phyloP scores from a whole-genome alignment of 345 rosid species.

The Viola odorata region DNA sequence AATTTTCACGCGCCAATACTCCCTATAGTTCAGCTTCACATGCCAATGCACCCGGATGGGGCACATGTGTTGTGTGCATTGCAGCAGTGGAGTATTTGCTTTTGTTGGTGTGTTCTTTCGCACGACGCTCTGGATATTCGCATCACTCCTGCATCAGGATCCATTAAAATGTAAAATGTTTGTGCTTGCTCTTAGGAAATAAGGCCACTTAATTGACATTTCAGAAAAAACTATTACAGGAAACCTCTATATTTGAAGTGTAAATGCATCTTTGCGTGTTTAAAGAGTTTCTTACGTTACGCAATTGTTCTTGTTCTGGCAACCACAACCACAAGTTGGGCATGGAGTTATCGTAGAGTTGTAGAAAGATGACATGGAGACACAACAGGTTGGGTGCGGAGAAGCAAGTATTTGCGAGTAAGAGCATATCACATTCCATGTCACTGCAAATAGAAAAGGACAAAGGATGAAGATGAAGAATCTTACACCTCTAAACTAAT shows the following conservation, averaged over 20 bases:
- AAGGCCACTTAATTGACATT: neutral
- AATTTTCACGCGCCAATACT: conserved; percentile 26
- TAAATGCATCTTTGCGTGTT: neutral
- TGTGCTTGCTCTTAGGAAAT: neutral
- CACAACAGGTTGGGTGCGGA: conserved; percentile 12
- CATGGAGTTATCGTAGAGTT: conserved; percentile 10
- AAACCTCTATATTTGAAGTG: neutral
- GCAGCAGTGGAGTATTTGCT: conserved; percentile 14
- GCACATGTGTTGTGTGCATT: conserved; percentile 30
- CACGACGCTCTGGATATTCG: conserved; percentile 9
- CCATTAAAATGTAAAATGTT: neutral
- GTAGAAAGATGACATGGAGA: conserved; percentile 19
- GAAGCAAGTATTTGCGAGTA: conserved; percentile 12
- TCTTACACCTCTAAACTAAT: neutral
- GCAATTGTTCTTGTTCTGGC: conserved; percentile 27
- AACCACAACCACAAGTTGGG: conserved; percentile 12
- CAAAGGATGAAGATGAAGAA: neutral
- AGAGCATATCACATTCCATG: conserved; percentile 12
- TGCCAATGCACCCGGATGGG: conserved; percentile 30
- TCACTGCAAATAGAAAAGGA: conserved; percentile 11
- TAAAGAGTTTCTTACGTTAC: conserved; percentile 15
- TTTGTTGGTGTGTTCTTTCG: conserved; percentile 3
- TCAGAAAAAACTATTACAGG: neutral
- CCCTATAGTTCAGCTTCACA: conserved; percentile 23
- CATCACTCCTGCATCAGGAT: conserved; percentile 13